phyloP scores from a whole-genome alignment of 2,329 filamentous ascomycete species.

The Aspergillus sp. region DNA sequence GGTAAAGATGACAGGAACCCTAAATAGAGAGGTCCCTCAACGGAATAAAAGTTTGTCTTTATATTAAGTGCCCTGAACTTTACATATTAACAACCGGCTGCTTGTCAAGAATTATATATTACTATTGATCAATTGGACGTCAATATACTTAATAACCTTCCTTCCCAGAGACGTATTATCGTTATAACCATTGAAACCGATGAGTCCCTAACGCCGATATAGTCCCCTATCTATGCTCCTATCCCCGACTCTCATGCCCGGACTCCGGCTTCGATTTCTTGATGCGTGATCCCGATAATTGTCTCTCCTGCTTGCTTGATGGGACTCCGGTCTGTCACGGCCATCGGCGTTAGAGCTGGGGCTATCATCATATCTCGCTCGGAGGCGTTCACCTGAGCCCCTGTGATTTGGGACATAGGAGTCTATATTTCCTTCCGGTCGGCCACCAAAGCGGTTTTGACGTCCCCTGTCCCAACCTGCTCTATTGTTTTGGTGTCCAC shows the following conservation, averaged over 20 bases:
- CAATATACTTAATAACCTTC: no score
- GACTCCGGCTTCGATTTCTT: constrained; percentile 30
- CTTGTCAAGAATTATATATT: neutral
- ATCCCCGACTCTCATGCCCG: constrained; percentile 18
- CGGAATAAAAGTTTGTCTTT: constrained; percentile 1
- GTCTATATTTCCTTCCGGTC: constrained; percentile 22
- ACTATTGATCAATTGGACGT: no score
- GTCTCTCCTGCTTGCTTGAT: constrained; percentile 14
- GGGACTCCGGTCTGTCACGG: constrained; percentile 7
- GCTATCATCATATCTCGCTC: constrained; percentile 16
- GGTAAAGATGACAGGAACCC: neutral
- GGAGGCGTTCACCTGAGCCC: constrained; percentile 15
- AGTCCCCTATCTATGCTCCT: constrained; percentile 12
- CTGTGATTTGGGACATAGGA: constrained; percentile 33
- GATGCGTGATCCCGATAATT: constrained; percentile 19
- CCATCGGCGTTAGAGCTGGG: constrained; percentile 16
- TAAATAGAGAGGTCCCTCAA: constrained; percentile 10
- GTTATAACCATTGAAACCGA: no score
- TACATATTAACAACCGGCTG: neutral
- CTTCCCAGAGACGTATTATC: no score
- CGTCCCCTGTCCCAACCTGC: constrained; percentile 24
- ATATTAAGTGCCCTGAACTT: no score
- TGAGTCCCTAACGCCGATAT: neutral
- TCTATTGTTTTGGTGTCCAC: constrained; percentile 17
- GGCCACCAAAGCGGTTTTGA: constrained; percentile 15